Conservation (phyloP, 495 filamentous ascomycete genomes). For the Pyronema domesticum region DNA sequence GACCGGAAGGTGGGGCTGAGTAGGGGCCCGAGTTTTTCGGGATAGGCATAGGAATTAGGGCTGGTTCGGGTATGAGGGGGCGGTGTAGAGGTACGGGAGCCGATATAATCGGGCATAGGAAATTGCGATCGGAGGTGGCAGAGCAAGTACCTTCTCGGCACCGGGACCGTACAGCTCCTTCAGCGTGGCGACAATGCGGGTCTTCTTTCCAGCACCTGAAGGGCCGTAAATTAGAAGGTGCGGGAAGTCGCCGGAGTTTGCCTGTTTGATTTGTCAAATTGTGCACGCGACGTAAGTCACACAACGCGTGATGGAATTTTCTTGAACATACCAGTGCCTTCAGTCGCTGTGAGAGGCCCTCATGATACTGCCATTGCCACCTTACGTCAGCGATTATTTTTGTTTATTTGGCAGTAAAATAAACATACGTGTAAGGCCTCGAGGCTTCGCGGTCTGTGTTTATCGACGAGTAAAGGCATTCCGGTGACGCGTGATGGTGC, state of each 20-base stretch:
- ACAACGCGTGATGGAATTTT: not conserved
- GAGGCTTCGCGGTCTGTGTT: slow-evolving; percentile 75
- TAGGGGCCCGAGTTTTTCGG: not conserved
- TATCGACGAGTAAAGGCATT: slow-evolving; percentile 56
- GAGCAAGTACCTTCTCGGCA: slow-evolving; percentile 46
- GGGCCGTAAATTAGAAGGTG: slow-evolving; percentile 94
- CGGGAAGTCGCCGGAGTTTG: slow-evolving; percentile 90
- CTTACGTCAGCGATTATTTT: slow-evolving; percentile 1
- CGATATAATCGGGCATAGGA: too few species aligned
- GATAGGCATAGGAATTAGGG: not conserved
- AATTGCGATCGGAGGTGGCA: too few species aligned
- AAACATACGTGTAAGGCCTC: slow-evolving; percentile 49
- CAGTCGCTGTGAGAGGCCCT: slow-evolving; percentile 71
- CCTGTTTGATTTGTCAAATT: slow-evolving; percentile 32
- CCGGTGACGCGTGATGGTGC: not conserved
- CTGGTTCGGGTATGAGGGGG: not conserved
- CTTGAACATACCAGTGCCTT: slow-evolving; percentile 53
- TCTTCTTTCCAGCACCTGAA: slow-evolving; percentile 93
- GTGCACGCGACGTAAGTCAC: not conserved
- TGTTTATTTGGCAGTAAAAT: not conserved
- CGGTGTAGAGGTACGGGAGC: too few species aligned
- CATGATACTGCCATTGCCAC: slow-evolving; percentile 32
- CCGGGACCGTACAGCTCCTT: slow-evolving; percentile 83
- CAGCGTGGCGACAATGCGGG: slow-evolving; percentile 79
- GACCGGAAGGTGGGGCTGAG: not conserved